Base-by-base conservation (phyloP, 768 basidiomycete genomes). In the Xerocomellus intermedius region DNA sequence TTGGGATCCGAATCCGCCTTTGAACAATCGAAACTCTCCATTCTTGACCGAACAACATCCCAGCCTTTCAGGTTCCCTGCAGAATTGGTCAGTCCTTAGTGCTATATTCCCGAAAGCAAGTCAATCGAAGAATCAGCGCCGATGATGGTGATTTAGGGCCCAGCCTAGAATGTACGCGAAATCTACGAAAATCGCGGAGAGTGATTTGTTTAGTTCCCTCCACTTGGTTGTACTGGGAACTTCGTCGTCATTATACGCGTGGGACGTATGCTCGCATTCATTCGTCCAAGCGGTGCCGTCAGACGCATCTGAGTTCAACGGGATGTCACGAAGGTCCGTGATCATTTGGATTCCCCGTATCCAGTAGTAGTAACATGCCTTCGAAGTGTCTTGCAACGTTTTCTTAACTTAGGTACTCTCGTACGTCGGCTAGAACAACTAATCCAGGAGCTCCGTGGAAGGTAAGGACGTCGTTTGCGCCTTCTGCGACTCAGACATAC, bases 1-100 rank as follows among this genome's bases (percentile, higher is more conserved):
- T 3, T 91, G 89, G 89, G 86, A 88, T 65, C 64, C 78, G 8
- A 54, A 68, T 82, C 50, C 50, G 24, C 52, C 45, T 21, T 44
- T 74, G 76, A 56, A 57, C 13, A 65, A 75, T 10, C 67, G 71
- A 17, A 70, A 74, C 0, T 79, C 83, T 0, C 75, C 85, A 0
- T 87, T 91, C 62, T 69, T 92, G 22, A 87, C 89, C 5, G 88
- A 91, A 65, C 87, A 90, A 66, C 73, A 80, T 51, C 64, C 69
- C 38, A 59, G 73, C 10, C 68, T 82, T 6, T 83, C 81, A 54
- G 77, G 82, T 7, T 78, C 83, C 9, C 80, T 82, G n/a, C 77
- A 81, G 66, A 75, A 85, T 55, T 73, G 80, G 89, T 89, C 61
- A 71, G 84, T 52, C 45, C 17, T 38, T 52, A 35, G 35, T 43